These are phyloP conservation scores for Penicillium polonicum DNA, from an alignment of 2,329 filamentous ascomycete species.

Conservation along the genomic window DNA sequence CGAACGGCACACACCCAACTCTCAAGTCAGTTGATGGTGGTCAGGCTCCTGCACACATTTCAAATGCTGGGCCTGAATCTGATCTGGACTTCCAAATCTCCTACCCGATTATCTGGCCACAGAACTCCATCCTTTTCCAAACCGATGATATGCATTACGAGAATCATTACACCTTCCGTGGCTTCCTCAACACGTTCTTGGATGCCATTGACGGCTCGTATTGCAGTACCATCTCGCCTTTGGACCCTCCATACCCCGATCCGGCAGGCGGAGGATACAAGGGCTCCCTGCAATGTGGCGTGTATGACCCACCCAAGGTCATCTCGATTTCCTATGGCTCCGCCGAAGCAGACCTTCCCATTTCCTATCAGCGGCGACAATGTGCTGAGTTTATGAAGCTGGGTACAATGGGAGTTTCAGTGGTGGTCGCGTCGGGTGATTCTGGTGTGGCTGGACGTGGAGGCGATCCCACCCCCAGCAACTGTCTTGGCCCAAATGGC, in stretches of 20 bases:
- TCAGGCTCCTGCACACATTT: constrained; percentile 32
- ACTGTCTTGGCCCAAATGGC: constrained; percentile 36
- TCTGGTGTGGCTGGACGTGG: constrained; percentile 41
- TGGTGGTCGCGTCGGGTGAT: constrained; percentile 50
- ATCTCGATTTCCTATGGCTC: constrained; percentile 39
- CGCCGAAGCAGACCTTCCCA: constrained; percentile 35
- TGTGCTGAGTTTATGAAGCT: constrained; percentile 51
- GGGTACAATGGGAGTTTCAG: constrained; percentile 49
- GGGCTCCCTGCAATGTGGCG: constrained; percentile 44
- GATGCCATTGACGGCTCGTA: constrained; percentile 52
- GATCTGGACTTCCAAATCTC: constrained; percentile 49
- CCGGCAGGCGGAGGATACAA: constrained; percentile 42
- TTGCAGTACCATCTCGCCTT: constrained; percentile 43
- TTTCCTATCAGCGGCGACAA: constrained; percentile 39
- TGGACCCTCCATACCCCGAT: constrained; percentile 48
- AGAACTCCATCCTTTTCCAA: constrained; percentile 50
- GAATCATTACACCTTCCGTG: constrained; percentile 37
- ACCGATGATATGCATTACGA: constrained; percentile 45
- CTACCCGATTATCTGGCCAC: constrained; percentile 51
- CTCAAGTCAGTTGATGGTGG: constrained; percentile 44
- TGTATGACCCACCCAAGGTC: constrained; percentile 40
- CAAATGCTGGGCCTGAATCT: constrained; percentile 38
- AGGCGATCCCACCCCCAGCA: constrained; percentile 30
- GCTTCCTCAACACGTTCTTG: constrained; percentile 50
- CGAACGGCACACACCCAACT: constrained; percentile 41